Evolutionary conservation across 345 rosid genomes (phyloP).

Genomic region (Acer campestre): DNA sequence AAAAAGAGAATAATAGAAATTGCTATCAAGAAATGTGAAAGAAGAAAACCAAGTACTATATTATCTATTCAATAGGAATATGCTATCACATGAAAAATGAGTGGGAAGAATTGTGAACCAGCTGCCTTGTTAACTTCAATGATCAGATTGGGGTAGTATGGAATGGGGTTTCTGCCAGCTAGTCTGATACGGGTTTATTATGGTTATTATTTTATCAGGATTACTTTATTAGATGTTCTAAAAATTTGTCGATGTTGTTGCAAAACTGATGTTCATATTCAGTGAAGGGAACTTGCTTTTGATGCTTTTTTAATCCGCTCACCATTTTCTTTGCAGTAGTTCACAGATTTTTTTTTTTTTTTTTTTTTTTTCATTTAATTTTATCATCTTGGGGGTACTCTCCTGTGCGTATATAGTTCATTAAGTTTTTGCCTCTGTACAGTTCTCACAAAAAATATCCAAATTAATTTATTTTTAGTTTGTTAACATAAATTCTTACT

Average conservation of each 20-base stretch:
- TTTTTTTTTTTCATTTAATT: not conserved
- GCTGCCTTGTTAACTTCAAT: not conserved
- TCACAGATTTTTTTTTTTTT: not conserved
- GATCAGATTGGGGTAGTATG: not conserved
- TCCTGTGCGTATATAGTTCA: not conserved
- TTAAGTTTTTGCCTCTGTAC: not conserved
- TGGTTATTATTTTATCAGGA: not conserved
- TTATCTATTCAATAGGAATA: no score
- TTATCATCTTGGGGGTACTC: not conserved
- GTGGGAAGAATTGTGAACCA: not conserved
- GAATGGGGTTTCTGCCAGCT: conserved; percentile 8
- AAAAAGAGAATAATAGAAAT: no score
- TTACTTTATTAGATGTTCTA: not conserved
- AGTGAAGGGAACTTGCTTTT: not conserved
- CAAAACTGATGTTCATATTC: not conserved
- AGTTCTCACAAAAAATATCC: no score
- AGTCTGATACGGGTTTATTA: not conserved
- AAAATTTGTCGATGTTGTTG: not conserved
- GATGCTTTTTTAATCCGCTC: not conserved
- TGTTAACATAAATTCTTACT: no score
- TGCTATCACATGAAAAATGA: not conserved
- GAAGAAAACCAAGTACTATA: no score
- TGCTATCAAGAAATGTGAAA: no score
- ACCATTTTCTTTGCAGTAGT: not conserved
- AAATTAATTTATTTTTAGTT: no score